Conservation (phyloP, 441 rosid species). For the Monsonia emarginata region DNA sequence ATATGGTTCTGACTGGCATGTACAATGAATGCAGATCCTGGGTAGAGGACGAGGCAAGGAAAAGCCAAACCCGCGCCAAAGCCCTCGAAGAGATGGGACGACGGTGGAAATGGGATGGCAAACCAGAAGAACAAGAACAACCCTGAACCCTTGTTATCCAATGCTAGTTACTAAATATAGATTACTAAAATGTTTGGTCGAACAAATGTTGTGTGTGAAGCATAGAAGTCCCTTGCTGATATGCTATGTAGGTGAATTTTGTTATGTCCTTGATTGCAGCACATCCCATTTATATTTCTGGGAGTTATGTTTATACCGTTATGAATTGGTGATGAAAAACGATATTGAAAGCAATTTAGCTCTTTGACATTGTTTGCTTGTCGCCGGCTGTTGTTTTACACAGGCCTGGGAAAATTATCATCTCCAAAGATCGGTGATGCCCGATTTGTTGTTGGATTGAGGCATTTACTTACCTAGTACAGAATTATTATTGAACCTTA, state of each 20-base stretch:
- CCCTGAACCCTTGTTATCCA: background rate
- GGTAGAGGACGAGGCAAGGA: constrained; percentile 90
- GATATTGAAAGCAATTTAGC: background rate
- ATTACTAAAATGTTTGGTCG: background rate
- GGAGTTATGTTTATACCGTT: too few species aligned
- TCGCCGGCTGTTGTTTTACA: too few species aligned
- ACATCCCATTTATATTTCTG: too few species aligned
- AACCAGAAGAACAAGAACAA: constrained; percentile 24
- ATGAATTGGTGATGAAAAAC: background rate
- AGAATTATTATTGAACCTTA: too few species aligned
- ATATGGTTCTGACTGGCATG: constrained; percentile 13
- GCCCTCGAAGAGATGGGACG: constrained; percentile 71
- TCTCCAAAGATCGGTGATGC: too few species aligned
- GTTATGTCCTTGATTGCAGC: too few species aligned
- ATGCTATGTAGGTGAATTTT: background rate
- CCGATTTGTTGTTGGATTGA: too few species aligned
- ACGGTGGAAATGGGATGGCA: constrained; percentile 78
- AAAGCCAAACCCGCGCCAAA: constrained; percentile 77
- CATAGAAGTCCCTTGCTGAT: background rate
- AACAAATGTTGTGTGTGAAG: background rate
- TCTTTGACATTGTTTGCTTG: too few species aligned
- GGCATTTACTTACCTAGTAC: too few species aligned
- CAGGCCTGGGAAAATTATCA: too few species aligned
- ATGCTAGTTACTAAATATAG: too few species aligned
- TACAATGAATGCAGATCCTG: constrained; percentile 50